phyloP scores from a whole-genome alignment of 1,284 basidiomycete genomes.

The Cryptococcus neoformans region DNA sequence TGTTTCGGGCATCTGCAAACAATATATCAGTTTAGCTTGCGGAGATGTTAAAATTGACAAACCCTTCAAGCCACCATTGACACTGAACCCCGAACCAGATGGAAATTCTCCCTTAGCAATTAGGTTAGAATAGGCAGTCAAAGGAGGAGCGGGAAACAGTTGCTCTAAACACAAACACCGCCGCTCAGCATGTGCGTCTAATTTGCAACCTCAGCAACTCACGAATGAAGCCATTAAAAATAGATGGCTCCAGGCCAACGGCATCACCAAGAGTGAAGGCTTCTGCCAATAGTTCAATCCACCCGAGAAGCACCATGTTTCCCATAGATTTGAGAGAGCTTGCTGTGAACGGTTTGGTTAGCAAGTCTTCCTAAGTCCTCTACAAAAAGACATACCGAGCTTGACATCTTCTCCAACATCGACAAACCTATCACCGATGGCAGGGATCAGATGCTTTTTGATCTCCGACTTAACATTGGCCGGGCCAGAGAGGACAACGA shows the following conservation, averaged over 20 bases:
- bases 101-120: conserved; percentile 35
- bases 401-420: conserved; percentile 36
- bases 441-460: conserved; percentile 17
- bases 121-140: conserved; percentile 38
- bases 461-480: conserved; percentile 15
- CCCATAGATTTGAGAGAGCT: conserved; percentile 40
- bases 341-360: conserved; percentile 13
- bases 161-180: conserved; percentile 13
- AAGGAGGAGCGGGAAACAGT: conserved; percentile 36
- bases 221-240: conserved; percentile 14
- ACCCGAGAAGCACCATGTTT: conserved; percentile 37
- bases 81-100: conserved; percentile 25
- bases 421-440: conserved; percentile 23
- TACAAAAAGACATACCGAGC: conserved; percentile 19
- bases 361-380: not conserved
- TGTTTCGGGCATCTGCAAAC: conserved; percentile 20
- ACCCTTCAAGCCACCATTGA: conserved; percentile 40
- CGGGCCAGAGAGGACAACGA: conserved; percentile 31
- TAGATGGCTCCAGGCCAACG: conserved; percentile 24
- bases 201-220: not conserved
- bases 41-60: conserved; percentile 2
- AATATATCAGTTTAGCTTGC: not conserved
- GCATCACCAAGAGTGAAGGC: conserved; percentile 36
- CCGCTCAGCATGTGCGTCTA: not conserved
- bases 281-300: conserved; percentile 40